Percentiles rank a stretch among this genome's conserved stretches.
Evolutionary conservation across 768 basidiomycete species (phyloP).

Genomic region (Tricholoma saponaceum): DNA sequence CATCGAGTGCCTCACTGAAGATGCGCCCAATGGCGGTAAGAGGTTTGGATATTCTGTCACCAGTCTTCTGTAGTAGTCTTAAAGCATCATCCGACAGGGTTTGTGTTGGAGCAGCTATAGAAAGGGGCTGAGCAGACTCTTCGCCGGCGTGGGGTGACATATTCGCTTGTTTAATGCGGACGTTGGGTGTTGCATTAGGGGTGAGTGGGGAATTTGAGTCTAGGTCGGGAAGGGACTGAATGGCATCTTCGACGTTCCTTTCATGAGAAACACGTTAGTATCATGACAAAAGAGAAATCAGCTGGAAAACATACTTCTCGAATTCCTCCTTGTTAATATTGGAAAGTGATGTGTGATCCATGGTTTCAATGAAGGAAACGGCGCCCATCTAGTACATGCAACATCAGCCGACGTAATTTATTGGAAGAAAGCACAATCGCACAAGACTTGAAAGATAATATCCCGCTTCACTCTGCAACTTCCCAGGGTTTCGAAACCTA

Average conservation of each 20-base stretch:
- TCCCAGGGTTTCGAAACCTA: constrained; percentile 85
- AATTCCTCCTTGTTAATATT: constrained; percentile 93
- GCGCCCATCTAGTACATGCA: constrained; percentile 73
- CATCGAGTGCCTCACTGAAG: constrained; percentile 79
- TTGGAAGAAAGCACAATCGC: constrained; percentile 20
- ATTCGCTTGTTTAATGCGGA: constrained; percentile 12
- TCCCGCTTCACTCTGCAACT: constrained; percentile 91
- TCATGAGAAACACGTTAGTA: not conserved
- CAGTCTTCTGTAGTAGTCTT: constrained; percentile 83
- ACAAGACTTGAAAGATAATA: constrained; percentile 97
- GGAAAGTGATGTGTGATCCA: constrained; percentile 95
- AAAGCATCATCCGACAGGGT: constrained; percentile 68
- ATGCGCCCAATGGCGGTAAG: constrained; percentile 87
- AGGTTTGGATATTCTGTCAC: constrained; percentile 87
- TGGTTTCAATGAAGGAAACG: constrained; percentile 95
- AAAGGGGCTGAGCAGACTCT: constrained; percentile 81
- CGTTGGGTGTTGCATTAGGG: constrained; percentile 23
- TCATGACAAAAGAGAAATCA: not conserved
- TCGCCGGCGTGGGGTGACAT: constrained; percentile 68
- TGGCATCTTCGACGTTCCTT: constrained; percentile 52
- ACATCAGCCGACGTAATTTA: not conserved
- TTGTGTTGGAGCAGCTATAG: constrained; percentile 55
- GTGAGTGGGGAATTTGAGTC: constrained; percentile 33
- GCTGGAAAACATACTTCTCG: constrained; percentile 50
- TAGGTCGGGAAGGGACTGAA: constrained; percentile 44